Conservation (phyloP, 2,329 filamentous ascomycete species). For the Diplodia scrobiculata region DNA sequence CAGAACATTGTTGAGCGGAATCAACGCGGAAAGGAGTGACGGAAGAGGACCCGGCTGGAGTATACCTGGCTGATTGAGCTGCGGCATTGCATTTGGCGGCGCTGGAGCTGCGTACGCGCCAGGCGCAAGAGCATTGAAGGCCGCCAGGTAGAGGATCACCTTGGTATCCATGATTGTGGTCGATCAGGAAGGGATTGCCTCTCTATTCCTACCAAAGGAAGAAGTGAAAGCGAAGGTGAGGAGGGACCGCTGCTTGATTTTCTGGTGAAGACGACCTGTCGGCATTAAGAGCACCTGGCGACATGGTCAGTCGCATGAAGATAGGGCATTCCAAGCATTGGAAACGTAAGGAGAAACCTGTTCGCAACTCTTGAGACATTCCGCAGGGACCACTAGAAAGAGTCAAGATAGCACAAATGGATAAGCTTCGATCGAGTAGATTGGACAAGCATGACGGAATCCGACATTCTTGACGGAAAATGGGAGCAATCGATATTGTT, state of each 20-base stretch:
- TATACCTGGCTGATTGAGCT: neutral
- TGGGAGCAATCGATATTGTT: neutral
- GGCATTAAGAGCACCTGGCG: slow-evolving; percentile 9
- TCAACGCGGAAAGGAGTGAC: slow-evolving; percentile 1
- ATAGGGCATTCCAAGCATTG: slow-evolving; percentile 6
- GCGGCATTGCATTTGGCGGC: neutral
- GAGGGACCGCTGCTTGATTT: neutral
- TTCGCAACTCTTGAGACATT: slow-evolving; percentile 17
- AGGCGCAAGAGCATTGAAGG: slow-evolving; percentile 17
- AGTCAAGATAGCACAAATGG: slow-evolving; percentile 7
- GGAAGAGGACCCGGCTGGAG: neutral
- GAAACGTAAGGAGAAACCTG: slow-evolving; percentile 18
- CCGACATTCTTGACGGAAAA: slow-evolving; percentile 10
- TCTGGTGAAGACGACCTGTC: neutral
- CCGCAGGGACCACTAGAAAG: slow-evolving; percentile 9
- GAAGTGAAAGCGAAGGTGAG: neutral
- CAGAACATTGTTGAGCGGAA: neutral
- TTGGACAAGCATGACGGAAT: neutral
- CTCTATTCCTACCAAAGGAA: slow-evolving; percentile 16
- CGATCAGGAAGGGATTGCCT: neutral
- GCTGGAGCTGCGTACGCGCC: neutral
- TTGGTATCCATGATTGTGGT: slow-evolving; percentile 15
- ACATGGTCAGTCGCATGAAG: neutral
- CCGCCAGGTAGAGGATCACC: slow-evolving; percentile 19
- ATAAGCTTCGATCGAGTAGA: neutral